These are phyloP conservation scores for Aspergillus bertholletiae DNA, from an alignment of 495 filamentous ascomycete species.

Conservation along the genomic window DNA sequence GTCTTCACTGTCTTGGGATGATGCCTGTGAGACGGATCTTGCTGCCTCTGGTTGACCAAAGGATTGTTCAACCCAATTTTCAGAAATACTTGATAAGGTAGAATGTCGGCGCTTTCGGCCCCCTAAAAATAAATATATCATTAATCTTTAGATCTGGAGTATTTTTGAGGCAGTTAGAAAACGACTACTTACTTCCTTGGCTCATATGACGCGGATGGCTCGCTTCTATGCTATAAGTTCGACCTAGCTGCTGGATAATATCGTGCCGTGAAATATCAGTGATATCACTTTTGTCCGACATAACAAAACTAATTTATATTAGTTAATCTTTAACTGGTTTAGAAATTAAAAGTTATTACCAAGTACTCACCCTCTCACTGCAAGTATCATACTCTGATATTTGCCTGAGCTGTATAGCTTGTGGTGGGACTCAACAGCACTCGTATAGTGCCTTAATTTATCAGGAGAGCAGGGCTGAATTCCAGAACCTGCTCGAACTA, in stretches of 20 bases:
- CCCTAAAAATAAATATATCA: too few species aligned
- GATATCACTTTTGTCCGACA: constrained; percentile 7
- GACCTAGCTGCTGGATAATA: neutral
- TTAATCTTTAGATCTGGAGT: too few species aligned
- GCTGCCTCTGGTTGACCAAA: too few species aligned
- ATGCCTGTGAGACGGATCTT: too few species aligned
- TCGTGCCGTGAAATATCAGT: neutral
- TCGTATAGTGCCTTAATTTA: constrained; percentile 7
- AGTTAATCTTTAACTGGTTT: neutral
- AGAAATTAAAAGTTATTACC: neutral
- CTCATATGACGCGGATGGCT: constrained; percentile 5
- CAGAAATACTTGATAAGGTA: too few species aligned
- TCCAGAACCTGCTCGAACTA: too few species aligned
- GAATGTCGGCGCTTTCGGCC: too few species aligned
- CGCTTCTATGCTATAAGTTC: constrained; percentile 4
- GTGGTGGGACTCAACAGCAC: constrained; percentile 12
- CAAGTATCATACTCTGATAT: neutral
- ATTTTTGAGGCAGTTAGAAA: neutral
- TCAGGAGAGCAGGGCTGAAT: too few species aligned
- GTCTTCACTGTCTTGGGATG: too few species aligned
- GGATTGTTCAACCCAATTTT: too few species aligned
- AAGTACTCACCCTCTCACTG: constrained; percentile 9
- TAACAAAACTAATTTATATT: constrained; percentile 5
- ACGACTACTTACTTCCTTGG: constrained; percentile 8
- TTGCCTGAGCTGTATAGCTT: constrained; percentile 10